phyloP scores from a whole-genome alignment of 208 protist species.

The Novymonas esmeraldas region DNA sequence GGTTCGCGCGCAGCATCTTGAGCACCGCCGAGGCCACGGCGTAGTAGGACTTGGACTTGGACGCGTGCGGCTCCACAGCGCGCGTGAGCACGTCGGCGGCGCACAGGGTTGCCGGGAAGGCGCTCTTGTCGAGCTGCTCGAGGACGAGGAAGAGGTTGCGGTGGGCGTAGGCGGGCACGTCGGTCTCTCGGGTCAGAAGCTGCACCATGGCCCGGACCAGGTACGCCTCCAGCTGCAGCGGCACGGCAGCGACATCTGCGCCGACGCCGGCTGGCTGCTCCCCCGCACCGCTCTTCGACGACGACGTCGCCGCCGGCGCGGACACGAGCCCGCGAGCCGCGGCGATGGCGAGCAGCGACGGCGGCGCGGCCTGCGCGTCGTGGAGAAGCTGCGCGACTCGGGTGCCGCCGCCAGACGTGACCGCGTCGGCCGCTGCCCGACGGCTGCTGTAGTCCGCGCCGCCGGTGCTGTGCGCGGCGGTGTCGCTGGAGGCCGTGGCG shows the following conservation, averaged over 20 bases:
- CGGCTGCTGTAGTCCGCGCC: too few relatives aligned
- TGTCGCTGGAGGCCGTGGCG: too few relatives aligned
- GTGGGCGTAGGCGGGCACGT: constrained; percentile 61
- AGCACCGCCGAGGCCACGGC: constrained; percentile 70
- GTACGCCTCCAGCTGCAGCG: constrained; percentile 69
- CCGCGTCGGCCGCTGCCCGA: background rate
- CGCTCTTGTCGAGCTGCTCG: constrained; percentile 59
- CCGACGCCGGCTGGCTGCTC: too few relatives aligned
- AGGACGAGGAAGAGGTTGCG: constrained; percentile 70
- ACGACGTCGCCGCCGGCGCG: background rate
- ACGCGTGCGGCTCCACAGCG: constrained; percentile 56
- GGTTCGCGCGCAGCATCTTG: constrained; percentile 51
- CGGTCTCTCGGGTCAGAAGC: constrained; percentile 47
- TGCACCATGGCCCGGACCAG: constrained; percentile 53
- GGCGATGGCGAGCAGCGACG: constrained; percentile 15
- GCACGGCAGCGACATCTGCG: constrained; percentile 23
- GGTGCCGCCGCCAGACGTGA: background rate
- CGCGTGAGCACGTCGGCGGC: constrained; percentile 59
- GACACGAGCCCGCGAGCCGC: constrained; percentile 14
- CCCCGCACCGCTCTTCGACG: background rate
- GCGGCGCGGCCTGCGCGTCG: background rate
- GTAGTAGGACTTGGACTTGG: constrained; percentile 61
- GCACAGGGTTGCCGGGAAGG: constrained; percentile 58
- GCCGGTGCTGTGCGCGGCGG: background rate
- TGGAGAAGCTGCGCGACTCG: background rate